Base-by-base conservation (phyloP, 2,329 filamentous ascomycete genomes). In the Blastomyces percursus region DNA sequence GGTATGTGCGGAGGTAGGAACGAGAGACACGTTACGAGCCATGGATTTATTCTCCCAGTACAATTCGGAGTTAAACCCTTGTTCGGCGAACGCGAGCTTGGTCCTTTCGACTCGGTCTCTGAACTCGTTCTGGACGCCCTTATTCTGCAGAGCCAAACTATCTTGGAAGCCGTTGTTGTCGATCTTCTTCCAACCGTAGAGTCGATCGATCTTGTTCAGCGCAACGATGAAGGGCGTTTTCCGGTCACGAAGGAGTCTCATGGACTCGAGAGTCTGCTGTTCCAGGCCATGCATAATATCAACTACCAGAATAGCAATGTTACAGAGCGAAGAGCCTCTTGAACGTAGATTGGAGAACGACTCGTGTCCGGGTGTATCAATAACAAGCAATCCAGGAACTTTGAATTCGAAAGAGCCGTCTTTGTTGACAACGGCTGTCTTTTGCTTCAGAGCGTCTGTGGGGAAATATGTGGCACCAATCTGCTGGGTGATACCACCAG, bases 231-330 rank as follows among this genome's bases (percentile, higher is more conserved):
- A 99, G 5, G 94, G 94, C 27, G 94, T 99, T 79, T 94, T 95
- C 71, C 91, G 85, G 71, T 96, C 93, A 72, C 93, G 86, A 60
- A 99, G 85, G 67, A 99, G 80, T 69, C 86, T 89, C 91, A 99
- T 97, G 1, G 94, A 99, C 78, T 99, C 95, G 40, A 97, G 82
- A 19, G 94, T 99, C 78, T 99, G 94, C 21, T 88, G 93, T 78
- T 99, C 94, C 56, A 99, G 84, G 74, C 95, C 95, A 84, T 99
- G 94, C 94, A 99, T 97, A 72, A 99, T 99, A 81, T 99, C 94
- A 69, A 99, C 93, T 51, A 99, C 95, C 68, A 99, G 81, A 74
- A 99, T 99, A 70, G 94, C 94, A 78, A 99, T 99, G 81, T 99
- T 99, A 78, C 95, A 99, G 64, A 99, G 89, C 16, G 92, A 97